Conservation (phyloP, 495 filamentous ascomycete genomes). For the Podospora didyma region DNA sequence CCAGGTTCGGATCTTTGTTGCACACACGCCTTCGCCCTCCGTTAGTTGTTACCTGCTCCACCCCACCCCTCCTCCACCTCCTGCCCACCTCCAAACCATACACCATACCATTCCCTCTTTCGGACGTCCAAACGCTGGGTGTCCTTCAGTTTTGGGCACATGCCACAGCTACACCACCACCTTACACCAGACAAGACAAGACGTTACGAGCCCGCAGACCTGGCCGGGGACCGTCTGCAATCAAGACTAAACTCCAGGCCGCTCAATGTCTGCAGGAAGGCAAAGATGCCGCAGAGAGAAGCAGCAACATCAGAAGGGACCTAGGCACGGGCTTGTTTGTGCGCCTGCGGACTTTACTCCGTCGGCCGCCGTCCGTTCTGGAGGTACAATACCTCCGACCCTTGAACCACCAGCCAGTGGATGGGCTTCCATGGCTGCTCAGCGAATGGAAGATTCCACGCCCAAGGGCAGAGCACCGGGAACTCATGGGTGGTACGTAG, state of each 20-base stretch:
- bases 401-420: background rate
- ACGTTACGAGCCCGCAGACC: background rate
- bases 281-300: no score
- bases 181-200: constrained; percentile 2
- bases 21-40: no score
- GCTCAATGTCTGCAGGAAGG: no score
- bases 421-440: background rate
- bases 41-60: no score
- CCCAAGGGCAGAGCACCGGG: background rate
- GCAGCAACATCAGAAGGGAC: no score
- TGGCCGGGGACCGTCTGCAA: no score
- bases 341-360: background rate
- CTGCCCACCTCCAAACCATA: no score
- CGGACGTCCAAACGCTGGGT: background rate
- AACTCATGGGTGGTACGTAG: background rate
- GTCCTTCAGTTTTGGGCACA: constrained; percentile 1
- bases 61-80: no score
- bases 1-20: no score
- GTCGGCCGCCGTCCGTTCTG: background rate
- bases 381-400: background rate
- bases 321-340: background rate
- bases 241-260: no score
- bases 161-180: constrained; percentile 7
- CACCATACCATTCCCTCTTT: no score
- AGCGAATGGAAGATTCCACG: background rate